phyloP scores from a whole-genome alignment of 257 asterid species.

The Coffea canephora region DNA sequence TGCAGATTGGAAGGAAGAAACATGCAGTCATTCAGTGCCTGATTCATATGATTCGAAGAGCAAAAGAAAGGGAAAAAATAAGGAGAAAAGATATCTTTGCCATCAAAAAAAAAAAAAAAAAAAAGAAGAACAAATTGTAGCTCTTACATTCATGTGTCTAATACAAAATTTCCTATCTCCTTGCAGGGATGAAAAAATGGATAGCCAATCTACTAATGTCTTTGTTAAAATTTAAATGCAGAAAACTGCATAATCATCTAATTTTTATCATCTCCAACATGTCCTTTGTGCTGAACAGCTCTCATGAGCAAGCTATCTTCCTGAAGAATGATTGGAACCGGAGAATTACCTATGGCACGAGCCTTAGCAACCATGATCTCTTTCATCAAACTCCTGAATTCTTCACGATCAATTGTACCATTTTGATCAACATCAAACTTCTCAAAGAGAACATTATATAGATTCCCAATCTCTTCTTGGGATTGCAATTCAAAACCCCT shows the following conservation, averaged over 20 bases:
- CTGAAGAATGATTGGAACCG: slow-evolving; percentile 56
- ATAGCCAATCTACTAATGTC: not conserved
- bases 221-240: not conserved
- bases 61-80: no score
- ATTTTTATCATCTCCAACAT: not conserved
- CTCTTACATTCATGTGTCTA: not conserved
- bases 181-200: no score
- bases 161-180: not conserved
- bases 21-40: no score
- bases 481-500: slow-evolving; percentile 55
- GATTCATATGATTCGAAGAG: no score
- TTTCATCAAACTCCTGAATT: slow-evolving; percentile 40
- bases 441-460: slow-evolving; percentile 42
- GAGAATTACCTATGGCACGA: slow-evolving; percentile 60
- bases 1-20: no score
- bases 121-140: no score
- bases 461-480: slow-evolving; percentile 42
- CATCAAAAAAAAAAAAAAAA: no score
- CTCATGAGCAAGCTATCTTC: slow-evolving; percentile 66
- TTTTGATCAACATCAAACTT: slow-evolving; percentile 45
- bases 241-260: no score
- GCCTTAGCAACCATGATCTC: slow-evolving; percentile 69
- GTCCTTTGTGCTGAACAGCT: slow-evolving; percentile 41
- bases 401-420: slow-evolving; percentile 42
- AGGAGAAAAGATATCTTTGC: no score